phyloP scores from a whole-genome alignment of 495 filamentous ascomycete species.

The Pseudevernia furfuracea region DNA sequence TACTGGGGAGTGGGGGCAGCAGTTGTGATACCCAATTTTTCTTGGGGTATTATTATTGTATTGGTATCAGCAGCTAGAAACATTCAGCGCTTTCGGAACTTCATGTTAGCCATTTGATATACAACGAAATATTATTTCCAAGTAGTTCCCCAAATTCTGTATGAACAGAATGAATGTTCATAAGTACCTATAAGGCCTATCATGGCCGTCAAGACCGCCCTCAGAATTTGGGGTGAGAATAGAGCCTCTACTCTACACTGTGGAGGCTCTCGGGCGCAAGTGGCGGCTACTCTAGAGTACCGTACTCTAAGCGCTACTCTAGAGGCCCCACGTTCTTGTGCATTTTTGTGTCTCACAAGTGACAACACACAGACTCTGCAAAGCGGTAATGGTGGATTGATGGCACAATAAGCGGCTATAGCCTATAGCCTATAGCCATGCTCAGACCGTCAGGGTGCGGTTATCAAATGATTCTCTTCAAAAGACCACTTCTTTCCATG shows the following conservation, averaged over 20 bases:
- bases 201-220: slow-evolving; percentile 8
- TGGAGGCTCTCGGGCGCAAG: too few relatives aligned
- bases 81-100: slow-evolving; percentile 2
- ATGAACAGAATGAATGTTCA: slow-evolving; percentile 9
- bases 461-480: slow-evolving; percentile 13
- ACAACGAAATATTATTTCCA: not conserved
- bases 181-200: slow-evolving; percentile 13
- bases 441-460: slow-evolving; percentile 16
- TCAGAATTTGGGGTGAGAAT: too few relatives aligned
- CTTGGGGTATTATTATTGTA: too few relatives aligned
- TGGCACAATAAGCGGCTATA: slow-evolving; percentile 5
- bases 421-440: slow-evolving; percentile 17
- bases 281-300: slow-evolving; percentile 18
- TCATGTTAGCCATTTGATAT: slow-evolving; percentile 13
- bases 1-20: too few relatives aligned
- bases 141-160: slow-evolving; percentile 11
- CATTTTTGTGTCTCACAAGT: too few relatives aligned
- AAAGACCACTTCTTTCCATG: slow-evolving; percentile 9
- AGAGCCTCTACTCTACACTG: too few relatives aligned
- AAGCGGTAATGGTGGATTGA: slow-evolving; percentile 8
- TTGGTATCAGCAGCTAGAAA: too few relatives aligned
- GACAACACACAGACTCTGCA: slow-evolving; percentile 12
- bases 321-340: slow-evolving; percentile 9
- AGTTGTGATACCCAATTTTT: too few relatives aligned
- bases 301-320: too few relatives aligned